Conservation (phyloP, 495 filamentous ascomycete genomes). For the Xylaria venustula region DNA sequence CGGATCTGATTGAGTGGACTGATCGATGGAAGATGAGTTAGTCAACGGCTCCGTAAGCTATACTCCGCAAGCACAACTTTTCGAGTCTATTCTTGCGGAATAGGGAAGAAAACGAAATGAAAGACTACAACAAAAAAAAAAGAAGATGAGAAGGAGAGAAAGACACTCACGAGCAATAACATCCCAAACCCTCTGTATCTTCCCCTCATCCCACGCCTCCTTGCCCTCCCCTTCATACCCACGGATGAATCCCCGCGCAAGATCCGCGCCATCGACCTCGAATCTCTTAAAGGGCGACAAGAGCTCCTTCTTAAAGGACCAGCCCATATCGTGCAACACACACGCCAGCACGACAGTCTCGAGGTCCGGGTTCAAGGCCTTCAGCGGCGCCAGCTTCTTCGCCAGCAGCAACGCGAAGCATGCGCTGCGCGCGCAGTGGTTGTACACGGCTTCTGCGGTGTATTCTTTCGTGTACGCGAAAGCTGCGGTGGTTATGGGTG, state of each 20-base stretch:
- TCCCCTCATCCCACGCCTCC: conserved; percentile 34
- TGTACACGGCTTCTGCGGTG: conserved; percentile 36
- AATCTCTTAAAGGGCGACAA: conserved; percentile 48
- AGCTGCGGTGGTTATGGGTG: conserved; percentile 28
- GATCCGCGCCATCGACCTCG: conserved; percentile 56
- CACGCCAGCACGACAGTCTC: conserved; percentile 46
- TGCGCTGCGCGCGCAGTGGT: conserved; percentile 49
- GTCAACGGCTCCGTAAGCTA: no score
- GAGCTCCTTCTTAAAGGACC: conserved; percentile 31
- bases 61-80: no score
- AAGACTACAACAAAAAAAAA: not conserved
- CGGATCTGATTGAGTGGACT: conserved; percentile 42
- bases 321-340: conserved; percentile 55
- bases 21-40: no score
- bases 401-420: conserved; percentile 43
- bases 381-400: conserved; percentile 30
- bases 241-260: conserved; percentile 42
- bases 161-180: conserved; percentile 38
- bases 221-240: conserved; percentile 17
- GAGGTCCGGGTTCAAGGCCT: conserved; percentile 27
- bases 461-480: conserved; percentile 38
- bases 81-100: no score
- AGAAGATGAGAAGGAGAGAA: not conserved
- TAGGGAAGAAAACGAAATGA: no score
- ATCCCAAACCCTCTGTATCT: conserved; percentile 53